These are phyloP conservation scores for Lantana camara DNA, from an alignment of 257 asterid species.

Conservation along the genomic window DNA sequence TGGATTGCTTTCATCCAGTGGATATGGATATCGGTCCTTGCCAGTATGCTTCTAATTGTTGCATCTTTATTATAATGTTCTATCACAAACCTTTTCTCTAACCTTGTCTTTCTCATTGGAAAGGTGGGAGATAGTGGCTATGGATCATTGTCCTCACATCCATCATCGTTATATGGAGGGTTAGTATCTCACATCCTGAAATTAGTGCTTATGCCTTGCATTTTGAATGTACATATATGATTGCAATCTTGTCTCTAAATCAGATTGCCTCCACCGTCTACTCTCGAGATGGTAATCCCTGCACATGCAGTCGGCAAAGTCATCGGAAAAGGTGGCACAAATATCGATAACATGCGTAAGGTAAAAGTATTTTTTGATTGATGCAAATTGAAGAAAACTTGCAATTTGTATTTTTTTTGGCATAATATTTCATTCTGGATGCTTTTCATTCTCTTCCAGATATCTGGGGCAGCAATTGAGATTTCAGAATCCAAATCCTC, in stretches of 20 bases:
- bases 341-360: conserved; percentile 91
- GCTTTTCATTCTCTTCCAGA: conserved; percentile 60
- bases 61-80: background rate
- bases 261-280: conserved; percentile 83
- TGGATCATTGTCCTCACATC: conserved; percentile 60
- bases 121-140: conserved; percentile 73
- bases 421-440: conserved; percentile 19
- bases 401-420: background rate
- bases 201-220: conserved; percentile 14
- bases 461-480: conserved; percentile 91
- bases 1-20: conserved; percentile 66
- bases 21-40: conserved; percentile 71
- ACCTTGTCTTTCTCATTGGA: conserved; percentile 26
- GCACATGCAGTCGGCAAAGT: conserved; percentile 86
- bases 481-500: conserved; percentile 76
- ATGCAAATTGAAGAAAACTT: background rate
- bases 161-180: conserved; percentile 73
- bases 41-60: conserved; percentile 48
- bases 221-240: conserved; percentile 9
- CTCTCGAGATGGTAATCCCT: conserved; percentile 83
- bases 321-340: conserved; percentile 85
- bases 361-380: conserved; percentile 39
- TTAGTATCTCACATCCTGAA: conserved; percentile 36
- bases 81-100: conserved; percentile 22
- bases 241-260: conserved; percentile 25